Percentiles rank a stretch among this genome's conserved stretches.
Conservation (phyloP, 805 yeast species). For the Wickerhamomyces rabaulensis region DNA sequence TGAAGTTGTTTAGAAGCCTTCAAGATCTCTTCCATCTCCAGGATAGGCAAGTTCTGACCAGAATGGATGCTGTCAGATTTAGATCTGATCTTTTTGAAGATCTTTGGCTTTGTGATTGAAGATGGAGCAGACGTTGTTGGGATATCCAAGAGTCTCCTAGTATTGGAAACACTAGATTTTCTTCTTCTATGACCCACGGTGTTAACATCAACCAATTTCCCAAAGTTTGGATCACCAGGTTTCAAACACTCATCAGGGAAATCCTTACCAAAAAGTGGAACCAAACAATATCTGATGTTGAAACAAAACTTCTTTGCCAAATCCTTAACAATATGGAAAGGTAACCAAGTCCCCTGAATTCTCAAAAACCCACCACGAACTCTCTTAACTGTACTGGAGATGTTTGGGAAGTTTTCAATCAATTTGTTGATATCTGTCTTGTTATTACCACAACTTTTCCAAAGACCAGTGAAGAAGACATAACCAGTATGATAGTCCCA, state of each 20-base stretch:
- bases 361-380: conserved; percentile 88
- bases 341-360: conserved; percentile 94
- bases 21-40: conserved; percentile 23
- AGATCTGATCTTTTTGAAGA: conserved; percentile 15
- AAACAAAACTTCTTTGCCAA: conserved; percentile 74
- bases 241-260: conserved; percentile 39
- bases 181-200: conserved; percentile 3
- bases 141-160: conserved; percentile 3
- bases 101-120: not conserved
- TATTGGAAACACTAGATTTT: not conserved
- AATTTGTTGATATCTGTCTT: conserved; percentile 77
- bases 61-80: conserved; percentile 14
- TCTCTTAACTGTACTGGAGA: conserved; percentile 38
- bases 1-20: conserved; percentile 25
- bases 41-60: conserved; percentile 8
- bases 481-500: conserved; percentile 86
- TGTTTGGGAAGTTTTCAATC: conserved; percentile 29
- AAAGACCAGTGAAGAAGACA: conserved; percentile 82
- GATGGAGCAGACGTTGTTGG: not conserved
- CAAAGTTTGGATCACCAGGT: conserved; percentile 19
- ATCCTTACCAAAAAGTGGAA: conserved; percentile 73
- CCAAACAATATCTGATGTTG: conserved; percentile 65
- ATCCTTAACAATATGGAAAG: conserved; percentile 58
- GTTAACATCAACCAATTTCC: conserved; percentile 16
- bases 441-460: conserved; percentile 68